Conservation (phyloP, 306 rosid genomes). For the Datisca glomerata region DNA sequence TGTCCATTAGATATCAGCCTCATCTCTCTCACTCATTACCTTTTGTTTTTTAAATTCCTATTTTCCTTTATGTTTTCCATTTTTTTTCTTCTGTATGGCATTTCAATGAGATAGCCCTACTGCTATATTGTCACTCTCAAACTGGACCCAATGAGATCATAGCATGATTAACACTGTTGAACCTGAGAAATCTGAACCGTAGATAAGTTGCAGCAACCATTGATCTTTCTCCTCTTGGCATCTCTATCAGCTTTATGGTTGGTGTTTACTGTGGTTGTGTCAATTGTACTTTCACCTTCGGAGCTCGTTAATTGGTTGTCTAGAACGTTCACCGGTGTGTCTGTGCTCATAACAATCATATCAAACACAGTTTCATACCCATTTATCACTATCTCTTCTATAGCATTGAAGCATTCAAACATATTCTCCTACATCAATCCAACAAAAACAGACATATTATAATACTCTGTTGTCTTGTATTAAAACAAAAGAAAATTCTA, state of each 20-base stretch:
- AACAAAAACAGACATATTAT: no score
- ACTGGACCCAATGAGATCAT: constrained; percentile 12
- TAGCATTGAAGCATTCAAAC: constrained; percentile 39
- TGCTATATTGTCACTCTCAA: constrained; percentile 15
- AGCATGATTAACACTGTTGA: constrained; percentile 13
- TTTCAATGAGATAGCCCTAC: no score
- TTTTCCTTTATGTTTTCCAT: not conserved
- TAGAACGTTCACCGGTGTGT: constrained; percentile 64
- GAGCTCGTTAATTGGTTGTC: constrained; percentile 67
- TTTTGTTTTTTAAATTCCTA: not conserved
- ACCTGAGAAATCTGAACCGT: constrained; percentile 34
- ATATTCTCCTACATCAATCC: constrained; percentile 37
- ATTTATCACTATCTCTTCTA: constrained; percentile 38
- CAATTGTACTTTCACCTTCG: constrained; percentile 48
- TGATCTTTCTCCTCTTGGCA: constrained; percentile 41
- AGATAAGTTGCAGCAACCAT: constrained; percentile 19
- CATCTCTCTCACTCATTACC: constrained; percentile 6
- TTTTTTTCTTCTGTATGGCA: no score
- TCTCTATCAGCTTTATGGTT: constrained; percentile 28
- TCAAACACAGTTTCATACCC: constrained; percentile 44
- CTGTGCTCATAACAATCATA: constrained; percentile 40
- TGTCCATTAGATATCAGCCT: constrained; percentile 18
- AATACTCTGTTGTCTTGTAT: no score
- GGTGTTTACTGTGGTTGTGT: constrained; percentile 6
- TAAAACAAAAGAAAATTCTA: no score